phyloP scores from a whole-genome alignment of 768 basidiomycete genomes.

The Lentinula raphanica region DNA sequence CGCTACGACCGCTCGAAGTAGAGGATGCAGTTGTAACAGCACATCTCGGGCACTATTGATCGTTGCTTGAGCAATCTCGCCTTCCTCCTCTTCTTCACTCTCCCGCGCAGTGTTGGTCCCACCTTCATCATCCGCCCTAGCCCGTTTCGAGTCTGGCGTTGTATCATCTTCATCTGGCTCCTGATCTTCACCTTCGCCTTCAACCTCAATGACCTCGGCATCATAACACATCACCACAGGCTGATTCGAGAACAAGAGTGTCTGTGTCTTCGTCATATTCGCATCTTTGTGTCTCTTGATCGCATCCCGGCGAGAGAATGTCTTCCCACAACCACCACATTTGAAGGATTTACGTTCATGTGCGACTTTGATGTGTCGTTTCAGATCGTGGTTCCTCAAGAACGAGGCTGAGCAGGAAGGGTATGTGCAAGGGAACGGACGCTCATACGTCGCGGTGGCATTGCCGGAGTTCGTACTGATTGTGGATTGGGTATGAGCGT shows the following conservation, averaged over 20 bases:
- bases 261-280: conserved; percentile 28
- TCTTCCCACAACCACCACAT: conserved; percentile 67
- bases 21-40: conserved; percentile 49
- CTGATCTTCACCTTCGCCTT: conserved; percentile 31
- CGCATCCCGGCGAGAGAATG: conserved; percentile 74
- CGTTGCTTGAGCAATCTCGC: conserved; percentile 48
- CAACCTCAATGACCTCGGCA: conserved; percentile 60
- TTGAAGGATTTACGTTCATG: conserved; percentile 73
- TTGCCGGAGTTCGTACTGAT: not conserved
- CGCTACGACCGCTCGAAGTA: conserved; percentile 55
- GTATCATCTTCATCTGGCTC: conserved; percentile 35
- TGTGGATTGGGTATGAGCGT: conserved; percentile 35
- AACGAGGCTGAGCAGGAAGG: conserved; percentile 65
- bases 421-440: conserved; percentile 55
- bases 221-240: conserved; percentile 39
- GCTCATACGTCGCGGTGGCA: conserved; percentile 12
- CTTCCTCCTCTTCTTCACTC: conserved; percentile 54
- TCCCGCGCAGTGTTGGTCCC: conserved; percentile 16
- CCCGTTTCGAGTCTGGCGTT: conserved; percentile 54
- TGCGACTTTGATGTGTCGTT: conserved; percentile 59
- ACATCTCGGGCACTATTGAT: conserved; percentile 46
- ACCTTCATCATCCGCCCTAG: conserved; percentile 50
- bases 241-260: not conserved
- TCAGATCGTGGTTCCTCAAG: conserved; percentile 73
- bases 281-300: conserved; percentile 74